Percentiles rank a stretch among this genome's conserved stretches.
Conservation (phyloP, 148 eudicot genomes). For the Chenopodium formosanum region DNA sequence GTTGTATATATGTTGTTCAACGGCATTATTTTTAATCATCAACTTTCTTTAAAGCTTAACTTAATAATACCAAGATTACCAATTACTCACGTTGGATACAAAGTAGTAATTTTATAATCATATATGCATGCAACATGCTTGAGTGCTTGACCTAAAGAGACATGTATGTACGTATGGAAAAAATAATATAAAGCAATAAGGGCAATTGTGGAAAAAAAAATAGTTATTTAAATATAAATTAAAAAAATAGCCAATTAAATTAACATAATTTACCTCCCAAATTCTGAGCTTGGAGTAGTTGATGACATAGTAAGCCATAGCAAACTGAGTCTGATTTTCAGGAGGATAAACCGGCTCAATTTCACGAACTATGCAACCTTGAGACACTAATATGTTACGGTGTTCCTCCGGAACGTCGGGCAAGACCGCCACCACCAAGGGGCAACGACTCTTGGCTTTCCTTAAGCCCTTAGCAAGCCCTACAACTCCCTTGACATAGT, state of each 20-base stretch:
- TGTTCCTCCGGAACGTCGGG: constrained; percentile 89
- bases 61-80: no score
- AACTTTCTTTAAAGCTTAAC: no score
- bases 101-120: no score
- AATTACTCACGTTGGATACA: no score
- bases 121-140: no score
- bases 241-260: not conserved
- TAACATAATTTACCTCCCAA: constrained; percentile 57
- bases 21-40: no score
- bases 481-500: constrained; percentile 81
- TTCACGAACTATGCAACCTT: constrained; percentile 69
- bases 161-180: no score
- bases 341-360: constrained; percentile 77
- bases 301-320: constrained; percentile 81
- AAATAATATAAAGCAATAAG: no score
- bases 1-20: no score
- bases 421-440: constrained; percentile 72
- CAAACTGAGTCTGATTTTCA: constrained; percentile 66
- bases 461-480: constrained; percentile 81
- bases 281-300: constrained; percentile 87
- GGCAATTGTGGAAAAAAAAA: not conserved
- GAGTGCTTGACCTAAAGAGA: no score
- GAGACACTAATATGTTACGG: constrained; percentile 55
- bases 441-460: constrained; percentile 56
- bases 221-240: not conserved